Base-by-base conservation (phyloP, 1,284 basidiomycete genomes). In the Tausonia pullulans region DNA sequence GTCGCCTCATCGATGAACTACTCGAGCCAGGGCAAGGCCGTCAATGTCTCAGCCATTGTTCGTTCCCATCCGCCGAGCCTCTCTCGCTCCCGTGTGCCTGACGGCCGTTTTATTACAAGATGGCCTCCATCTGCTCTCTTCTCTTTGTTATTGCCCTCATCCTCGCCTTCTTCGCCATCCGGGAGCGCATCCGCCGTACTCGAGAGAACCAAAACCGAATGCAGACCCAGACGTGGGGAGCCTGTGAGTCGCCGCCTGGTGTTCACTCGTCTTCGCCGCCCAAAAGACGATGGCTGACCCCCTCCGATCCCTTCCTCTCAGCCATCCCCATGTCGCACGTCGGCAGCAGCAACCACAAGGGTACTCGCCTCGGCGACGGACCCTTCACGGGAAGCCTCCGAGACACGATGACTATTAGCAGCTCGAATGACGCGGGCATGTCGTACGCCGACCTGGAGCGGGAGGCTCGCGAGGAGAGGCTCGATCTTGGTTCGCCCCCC, bases 401-500 rank as follows among this genome's bases (percentile, higher is more conserved):
- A 27, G 27, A 27, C 27, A 27, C 27, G 27, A 27, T 2, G 27
- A 27, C 27, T 2, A 27, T 27, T 27, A 27, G 27, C 27, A 27
- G 27, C 27, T 27, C 27, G 27, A 27, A 27, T 27, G 27, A 27
- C 27, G 27, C 27, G 27, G 27, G 27, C 27, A 27, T 27, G 27
- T 27, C 27, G 27, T 27, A 27, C 27, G 27, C 27, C 27, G 27
- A 27, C 27, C 10, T 13, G 14, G 60, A 61, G 41, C 52, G 60
- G 51, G 60, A 61, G 51, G 60, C 60, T 2, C 52, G 60, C 40
- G 60, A 61, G 51, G 60, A 61, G 60, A 61, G 60, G 60, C 52
- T 61, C 51, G 60, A 61, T 53, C 50, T 51, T 61, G 60, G 60
- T 61, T 3, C 52, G 60, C 49, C 40, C 16, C 4, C 7, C 7